Conservation (phyloP, 768 basidiomycete genomes). For the Amanita fuliginea region DNA sequence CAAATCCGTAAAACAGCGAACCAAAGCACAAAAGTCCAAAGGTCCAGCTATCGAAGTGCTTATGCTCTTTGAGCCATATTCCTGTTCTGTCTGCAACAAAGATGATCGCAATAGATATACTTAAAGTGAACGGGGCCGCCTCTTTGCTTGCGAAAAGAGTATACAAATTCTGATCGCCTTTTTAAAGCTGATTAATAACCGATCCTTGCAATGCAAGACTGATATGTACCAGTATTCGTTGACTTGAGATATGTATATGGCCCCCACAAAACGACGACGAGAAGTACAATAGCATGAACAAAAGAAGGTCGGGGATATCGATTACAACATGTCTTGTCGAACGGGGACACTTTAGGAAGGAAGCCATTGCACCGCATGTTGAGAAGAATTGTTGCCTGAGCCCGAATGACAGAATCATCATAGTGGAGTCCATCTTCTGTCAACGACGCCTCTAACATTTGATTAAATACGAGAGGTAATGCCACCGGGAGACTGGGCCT, state of each 20-base stretch:
- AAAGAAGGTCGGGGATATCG: slow-evolving; percentile 57
- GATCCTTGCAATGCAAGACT: neutral
- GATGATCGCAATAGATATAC: slow-evolving; percentile 53
- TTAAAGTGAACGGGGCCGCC: slow-evolving; percentile 46
- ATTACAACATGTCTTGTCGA: slow-evolving; percentile 75
- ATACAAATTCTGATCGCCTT: neutral
- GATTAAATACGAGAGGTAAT: slow-evolving; percentile 73
- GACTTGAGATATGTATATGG: slow-evolving; percentile 33
- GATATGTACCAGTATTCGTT: slow-evolving; percentile 10
- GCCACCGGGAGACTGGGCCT: slow-evolving; percentile 28
- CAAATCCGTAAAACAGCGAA: slow-evolving; percentile 46
- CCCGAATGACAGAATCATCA: slow-evolving; percentile 43
- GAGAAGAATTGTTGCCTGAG: slow-evolving; percentile 69
- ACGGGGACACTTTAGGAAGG: slow-evolving; percentile 49
- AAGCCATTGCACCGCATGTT: slow-evolving; percentile 74
- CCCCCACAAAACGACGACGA: slow-evolving; percentile 35
- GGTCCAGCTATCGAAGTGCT: slow-evolving; percentile 61
- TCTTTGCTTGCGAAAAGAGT: slow-evolving; percentile 6
- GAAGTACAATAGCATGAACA: slow-evolving; percentile 44
- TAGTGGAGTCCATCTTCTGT: slow-evolving; percentile 87
- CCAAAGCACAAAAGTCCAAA: slow-evolving; percentile 52
- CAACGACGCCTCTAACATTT: slow-evolving; percentile 59
- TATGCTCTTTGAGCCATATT: slow-evolving; percentile 85
- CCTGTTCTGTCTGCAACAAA: slow-evolving; percentile 79
- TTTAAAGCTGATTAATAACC: neutral